Conservation (phyloP, 2,329 filamentous ascomycete species). For the Xylariales sp. region DNA sequence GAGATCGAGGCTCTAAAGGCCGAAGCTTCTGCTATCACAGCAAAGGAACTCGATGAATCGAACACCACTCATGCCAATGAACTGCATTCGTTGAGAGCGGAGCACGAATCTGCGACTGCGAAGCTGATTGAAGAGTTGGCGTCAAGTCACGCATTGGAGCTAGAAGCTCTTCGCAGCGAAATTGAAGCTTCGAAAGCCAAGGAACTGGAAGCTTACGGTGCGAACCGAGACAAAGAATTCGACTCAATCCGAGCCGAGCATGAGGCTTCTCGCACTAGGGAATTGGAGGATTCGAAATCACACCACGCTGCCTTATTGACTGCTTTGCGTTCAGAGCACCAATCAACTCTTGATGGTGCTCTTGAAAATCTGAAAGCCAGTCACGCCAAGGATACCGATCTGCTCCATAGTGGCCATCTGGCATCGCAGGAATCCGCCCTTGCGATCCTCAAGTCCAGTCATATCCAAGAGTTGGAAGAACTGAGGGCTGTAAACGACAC, state of each 20-base stretch:
- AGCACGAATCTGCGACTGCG: slow-evolving; percentile 13
- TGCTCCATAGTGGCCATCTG: slow-evolving; percentile 17
- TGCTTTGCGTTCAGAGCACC: slow-evolving; percentile 16
- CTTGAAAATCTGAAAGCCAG: slow-evolving; percentile 12
- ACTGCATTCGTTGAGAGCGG: slow-evolving; percentile 13
- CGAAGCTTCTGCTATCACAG: slow-evolving; percentile 11
- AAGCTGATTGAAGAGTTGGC: slow-evolving; percentile 15
- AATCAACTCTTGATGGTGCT: slow-evolving; percentile 8
- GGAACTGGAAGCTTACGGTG: slow-evolving; percentile 14
- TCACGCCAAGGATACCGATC: slow-evolving; percentile 20
- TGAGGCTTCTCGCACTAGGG: slow-evolving; percentile 10
- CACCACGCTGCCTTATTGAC: slow-evolving; percentile 17
- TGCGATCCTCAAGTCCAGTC: slow-evolving; percentile 16
- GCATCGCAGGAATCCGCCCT: slow-evolving; percentile 18
- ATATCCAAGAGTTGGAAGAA: slow-evolving; percentile 18
- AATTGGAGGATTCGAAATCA: slow-evolving; percentile 19
- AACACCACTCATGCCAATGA: slow-evolving; percentile 13
- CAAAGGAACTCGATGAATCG: slow-evolving; percentile 15
- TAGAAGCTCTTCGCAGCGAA: slow-evolving; percentile 16
- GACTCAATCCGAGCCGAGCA: slow-evolving; percentile 19
- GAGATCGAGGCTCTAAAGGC: slow-evolving; percentile 11
- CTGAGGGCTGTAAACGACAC: slow-evolving; percentile 18
- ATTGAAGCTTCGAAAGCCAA: slow-evolving; percentile 13
- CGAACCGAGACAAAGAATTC: slow-evolving; percentile 15
- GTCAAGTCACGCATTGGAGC: slow-evolving; percentile 10